Evolutionary conservation across 1,284 basidiomycete genomes (phyloP).

Genomic region (Coniferiporia weirii): DNA sequence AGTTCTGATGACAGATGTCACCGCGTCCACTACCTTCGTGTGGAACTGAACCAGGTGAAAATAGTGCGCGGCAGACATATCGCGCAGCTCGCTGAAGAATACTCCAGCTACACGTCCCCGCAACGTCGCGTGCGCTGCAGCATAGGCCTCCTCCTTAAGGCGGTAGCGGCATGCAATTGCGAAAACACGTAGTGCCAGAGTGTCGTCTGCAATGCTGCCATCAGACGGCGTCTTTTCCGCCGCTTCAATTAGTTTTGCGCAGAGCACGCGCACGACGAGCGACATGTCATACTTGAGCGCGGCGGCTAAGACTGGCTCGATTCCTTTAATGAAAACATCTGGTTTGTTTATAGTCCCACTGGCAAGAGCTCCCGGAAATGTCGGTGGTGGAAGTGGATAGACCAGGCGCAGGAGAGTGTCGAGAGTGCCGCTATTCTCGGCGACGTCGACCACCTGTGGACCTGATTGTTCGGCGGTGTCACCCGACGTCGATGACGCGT

Average conservation of each 20-base stretch:
- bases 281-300: constrained; percentile 36
- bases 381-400: constrained; percentile 32
- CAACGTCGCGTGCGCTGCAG: constrained; percentile 6
- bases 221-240: constrained; percentile 30
- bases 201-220: constrained; percentile 3
- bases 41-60: constrained; percentile 11
- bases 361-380: constrained; percentile 5
- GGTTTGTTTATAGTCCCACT: background rate
- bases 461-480: background rate
- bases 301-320: constrained; percentile 27
- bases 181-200: constrained; percentile 8
- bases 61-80: constrained; percentile 11
- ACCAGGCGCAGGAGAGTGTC: constrained; percentile 50
- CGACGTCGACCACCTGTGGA: constrained; percentile 45
- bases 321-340: background rate
- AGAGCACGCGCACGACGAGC: constrained; percentile 32
- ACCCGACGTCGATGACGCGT: background rate
- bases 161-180: constrained; percentile 1
- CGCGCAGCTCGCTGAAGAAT: constrained; percentile 6
- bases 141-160: constrained; percentile 8
- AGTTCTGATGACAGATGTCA: background rate
- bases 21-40: background rate
- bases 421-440: constrained; percentile 43
- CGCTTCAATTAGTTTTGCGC: constrained; percentile 43
- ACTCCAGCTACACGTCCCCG: background rate